Conservation (phyloP, 2,329 filamentous ascomycete genomes). For the Capronia coronata region DNA sequence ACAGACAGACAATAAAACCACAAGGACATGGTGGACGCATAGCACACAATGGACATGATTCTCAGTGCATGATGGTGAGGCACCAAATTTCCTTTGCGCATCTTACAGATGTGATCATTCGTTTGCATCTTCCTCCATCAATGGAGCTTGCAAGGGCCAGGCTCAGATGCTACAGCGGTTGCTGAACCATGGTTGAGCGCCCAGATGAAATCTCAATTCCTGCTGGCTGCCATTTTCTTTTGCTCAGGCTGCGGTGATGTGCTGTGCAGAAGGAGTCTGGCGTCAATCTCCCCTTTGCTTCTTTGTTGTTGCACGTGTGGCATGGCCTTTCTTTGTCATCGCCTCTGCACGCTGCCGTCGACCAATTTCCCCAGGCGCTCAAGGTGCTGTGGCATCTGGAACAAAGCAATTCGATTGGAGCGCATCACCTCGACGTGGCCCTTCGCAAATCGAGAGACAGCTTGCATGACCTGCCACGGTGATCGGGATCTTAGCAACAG, state of each 20-base stretch:
- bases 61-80: slow-evolving; percentile 13
- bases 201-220: slow-evolving; percentile 26
- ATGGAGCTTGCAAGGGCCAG: slow-evolving; percentile 9
- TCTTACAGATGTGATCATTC: slow-evolving; percentile 17
- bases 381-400: slow-evolving; percentile 3
- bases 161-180: slow-evolving; percentile 9
- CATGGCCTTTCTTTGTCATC: slow-evolving; percentile 25
- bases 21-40: slow-evolving; percentile 5
- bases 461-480: slow-evolving; percentile 12
- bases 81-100: slow-evolving; percentile 15
- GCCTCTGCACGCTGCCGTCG: slow-evolving; percentile 19
- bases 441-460: not conserved
- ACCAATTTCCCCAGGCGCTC: slow-evolving; percentile 22
- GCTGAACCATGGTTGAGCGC: slow-evolving; percentile 21
- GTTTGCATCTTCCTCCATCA: slow-evolving; percentile 14
- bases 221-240: slow-evolving; percentile 17
- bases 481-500: slow-evolving; percentile 2
- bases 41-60: slow-evolving; percentile 8
- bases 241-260: slow-evolving; percentile 8
- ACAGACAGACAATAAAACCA: slow-evolving; percentile 12
- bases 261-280: slow-evolving; percentile 8
- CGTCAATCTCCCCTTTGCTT: slow-evolving; percentile 5
- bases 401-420: slow-evolving; percentile 15
- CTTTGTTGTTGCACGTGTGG: slow-evolving; percentile 24
- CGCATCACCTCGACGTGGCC: not conserved